Evolutionary conservation across 495 filamentous ascomycete species (phyloP), one percentile per base, ranked within the genome.

Genomic region (Bathelium albidoporum): DNA sequence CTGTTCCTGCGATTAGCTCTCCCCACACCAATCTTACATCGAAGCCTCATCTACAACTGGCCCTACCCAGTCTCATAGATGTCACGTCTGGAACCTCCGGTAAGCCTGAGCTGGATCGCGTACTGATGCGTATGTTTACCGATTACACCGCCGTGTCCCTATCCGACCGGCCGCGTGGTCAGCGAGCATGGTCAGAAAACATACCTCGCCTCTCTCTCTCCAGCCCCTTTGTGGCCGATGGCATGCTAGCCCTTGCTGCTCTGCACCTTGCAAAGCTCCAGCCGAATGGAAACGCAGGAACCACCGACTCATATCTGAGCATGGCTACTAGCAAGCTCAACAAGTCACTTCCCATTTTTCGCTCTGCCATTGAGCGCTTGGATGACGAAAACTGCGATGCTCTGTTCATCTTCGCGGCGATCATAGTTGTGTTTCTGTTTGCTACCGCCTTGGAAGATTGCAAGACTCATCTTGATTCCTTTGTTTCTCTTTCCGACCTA

Each of bases 341-440:
- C 61, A 39, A 61, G 29, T 62, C 61, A 5, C 55, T 71, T 1
- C 49, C 49, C 7, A 16, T 55, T 24, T 55, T 55, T 58, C 65
- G 22, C 26, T 28, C 0, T 69, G 60, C 53, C 58, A 64, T 71
- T 10, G 43, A 41, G 14, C 69, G 64, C 28, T 29, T 71, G 1
- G 52, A 49, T 20, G 49, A 28, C 2, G 34, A 64, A 10, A 71
- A 69, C 39, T 66, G 64, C 16, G 62, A 68, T 0, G 64, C 65
- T 2, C 55, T 69, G 0, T 69, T 69, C 58, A 65, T 65, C 12
- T 64, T 58, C 52, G 32, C 65, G 1, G 63, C 65, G 1, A 58
- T 71, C 24, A 62, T 60, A 14, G 65, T 61, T 22, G 64, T 71
- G 1, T 71, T 65, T 49, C 59, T 68, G 31, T 71, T 68, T 65